A percentile compares a stretch with the other conserved stretches of the same genome.
These are phyloP conservation scores for Moelleriella libera DNA, from an alignment of 2,329 filamentous ascomycete genomes.

Conservation along the genomic window DNA sequence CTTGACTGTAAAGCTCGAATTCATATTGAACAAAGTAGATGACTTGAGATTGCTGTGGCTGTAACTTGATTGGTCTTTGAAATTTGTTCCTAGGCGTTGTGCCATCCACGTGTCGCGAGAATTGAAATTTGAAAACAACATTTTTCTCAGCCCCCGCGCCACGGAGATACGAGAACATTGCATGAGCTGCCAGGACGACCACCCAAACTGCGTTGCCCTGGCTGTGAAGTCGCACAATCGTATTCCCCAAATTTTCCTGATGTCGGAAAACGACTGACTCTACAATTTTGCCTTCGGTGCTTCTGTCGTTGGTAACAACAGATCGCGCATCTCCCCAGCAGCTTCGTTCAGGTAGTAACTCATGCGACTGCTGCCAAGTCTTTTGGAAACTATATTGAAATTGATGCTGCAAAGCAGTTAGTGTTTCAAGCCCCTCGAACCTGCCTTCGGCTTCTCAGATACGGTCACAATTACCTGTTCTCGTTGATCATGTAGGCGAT, in stretches of 20 bases:
- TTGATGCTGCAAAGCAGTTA: constrained; percentile 50
- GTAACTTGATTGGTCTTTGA: too few relatives aligned
- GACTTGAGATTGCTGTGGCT: not conserved
- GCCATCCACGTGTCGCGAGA: too few relatives aligned
- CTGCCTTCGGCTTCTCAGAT: not conserved
- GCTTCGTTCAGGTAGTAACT: constrained; percentile 93
- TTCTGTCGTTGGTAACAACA: constrained; percentile 70
- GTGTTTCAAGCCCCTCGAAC: constrained; percentile 1
- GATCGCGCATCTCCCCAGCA: constrained; percentile 73
- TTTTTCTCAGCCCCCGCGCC: too few relatives aligned
- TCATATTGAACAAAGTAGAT: not conserved
- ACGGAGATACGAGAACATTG: too few relatives aligned
- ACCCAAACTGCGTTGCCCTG: too few relatives aligned
- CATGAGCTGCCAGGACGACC: too few relatives aligned
- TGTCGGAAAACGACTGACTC: not conserved
- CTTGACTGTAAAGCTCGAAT: too few relatives aligned
- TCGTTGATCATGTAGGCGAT: constrained; percentile 99
- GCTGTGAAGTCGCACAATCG: not conserved
- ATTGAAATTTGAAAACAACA: too few relatives aligned
- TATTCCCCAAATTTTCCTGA: not conserved
- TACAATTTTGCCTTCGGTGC: constrained; percentile 80
- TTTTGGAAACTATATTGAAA: constrained; percentile 96
- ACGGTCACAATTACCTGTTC: constrained; percentile 50
- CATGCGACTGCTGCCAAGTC: constrained; percentile 81
- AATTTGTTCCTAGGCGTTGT: too few relatives aligned